phyloP scores from a whole-genome alignment of 192 early-diverging fungal species.

The Mortierella alpina region DNA sequence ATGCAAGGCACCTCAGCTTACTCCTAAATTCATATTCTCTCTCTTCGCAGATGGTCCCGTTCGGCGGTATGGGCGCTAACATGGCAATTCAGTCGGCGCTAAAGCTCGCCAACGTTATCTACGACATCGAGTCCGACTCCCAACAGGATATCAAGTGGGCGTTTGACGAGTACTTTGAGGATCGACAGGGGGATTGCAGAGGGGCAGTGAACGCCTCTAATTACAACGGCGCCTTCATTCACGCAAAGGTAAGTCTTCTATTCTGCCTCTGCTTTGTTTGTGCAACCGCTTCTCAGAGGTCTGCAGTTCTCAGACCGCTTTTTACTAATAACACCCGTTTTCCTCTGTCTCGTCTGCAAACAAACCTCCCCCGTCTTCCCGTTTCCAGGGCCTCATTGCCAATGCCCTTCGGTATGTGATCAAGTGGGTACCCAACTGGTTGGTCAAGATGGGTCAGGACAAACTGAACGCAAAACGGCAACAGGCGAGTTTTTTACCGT shows the following conservation, averaged over 20 bases:
- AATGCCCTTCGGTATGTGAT: not conserved
- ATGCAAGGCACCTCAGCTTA: not conserved
- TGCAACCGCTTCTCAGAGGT: not conserved
- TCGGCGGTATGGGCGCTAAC: conserved; percentile 9
- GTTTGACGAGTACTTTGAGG: conserved; percentile 8
- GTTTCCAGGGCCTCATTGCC: not conserved
- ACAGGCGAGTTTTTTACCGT: not conserved
- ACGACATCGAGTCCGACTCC: conserved; percentile 6
- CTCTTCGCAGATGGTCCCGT: conserved; percentile 11
- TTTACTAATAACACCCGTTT: no score
- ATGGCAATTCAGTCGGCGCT: conserved; percentile 18
- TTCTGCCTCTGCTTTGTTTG: not conserved
- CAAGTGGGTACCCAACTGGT: not conserved
- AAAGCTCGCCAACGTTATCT: conserved; percentile 12
- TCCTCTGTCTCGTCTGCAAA: not conserved
- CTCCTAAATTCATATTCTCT: not conserved
- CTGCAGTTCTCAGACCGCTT: no score
- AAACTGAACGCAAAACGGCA: not conserved
- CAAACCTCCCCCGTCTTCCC: not conserved
- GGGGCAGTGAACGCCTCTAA: conserved; percentile 2
- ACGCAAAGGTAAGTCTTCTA: conserved; percentile 8
- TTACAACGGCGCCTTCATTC: conserved; percentile 6
- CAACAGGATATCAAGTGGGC: conserved; percentile 6
- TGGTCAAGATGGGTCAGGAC: not conserved
- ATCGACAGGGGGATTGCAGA: not conserved